Evolutionary conservation across 78 protist species (phyloP).

Genomic region (Planoprotostelium fungivorum): DNA sequence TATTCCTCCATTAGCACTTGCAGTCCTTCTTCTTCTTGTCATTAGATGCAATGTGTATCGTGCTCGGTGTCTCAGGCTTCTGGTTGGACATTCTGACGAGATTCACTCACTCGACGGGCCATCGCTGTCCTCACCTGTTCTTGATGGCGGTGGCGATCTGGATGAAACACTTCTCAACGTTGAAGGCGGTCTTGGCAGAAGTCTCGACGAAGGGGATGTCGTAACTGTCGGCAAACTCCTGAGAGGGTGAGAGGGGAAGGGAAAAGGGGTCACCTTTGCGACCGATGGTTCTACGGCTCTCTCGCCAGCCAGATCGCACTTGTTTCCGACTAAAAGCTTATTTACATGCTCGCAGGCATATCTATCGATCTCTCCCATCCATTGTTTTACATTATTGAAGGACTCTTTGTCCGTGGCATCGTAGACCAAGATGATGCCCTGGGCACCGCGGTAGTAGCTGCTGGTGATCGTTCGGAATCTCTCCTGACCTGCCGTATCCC

Average conservation of each 20-base stretch:
- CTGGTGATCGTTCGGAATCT: slow-evolving; percentile 93
- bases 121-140: slow-evolving; percentile 13
- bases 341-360: slow-evolving; percentile 97
- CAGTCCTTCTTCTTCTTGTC: background rate
- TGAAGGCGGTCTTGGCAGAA: slow-evolving; percentile 93
- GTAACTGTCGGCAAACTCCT: slow-evolving; percentile 83
- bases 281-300: slow-evolving; percentile 71
- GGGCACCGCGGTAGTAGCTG: slow-evolving; percentile 95
- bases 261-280: slow-evolving; percentile 38
- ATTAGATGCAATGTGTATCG: background rate
- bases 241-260: background rate
- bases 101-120: background rate
- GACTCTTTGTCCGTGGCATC: slow-evolving; percentile 94
- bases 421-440: slow-evolving; percentile 96
- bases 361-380: slow-evolving; percentile 95
- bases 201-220: slow-evolving; percentile 97
- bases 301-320: slow-evolving; percentile 92
- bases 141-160: slow-evolving; percentile 95
- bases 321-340: slow-evolving; percentile 99
- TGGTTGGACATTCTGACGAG: background rate
- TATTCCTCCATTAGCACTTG: background rate
- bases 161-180: slow-evolving; percentile 97
- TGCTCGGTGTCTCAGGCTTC: background rate
- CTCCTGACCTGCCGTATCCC: slow-evolving; percentile 94
- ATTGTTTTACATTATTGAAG: slow-evolving; percentile 97